phyloP scores from a whole-genome alignment of 2,329 filamentous ascomycete genomes.

The Aspergillus fructus region DNA sequence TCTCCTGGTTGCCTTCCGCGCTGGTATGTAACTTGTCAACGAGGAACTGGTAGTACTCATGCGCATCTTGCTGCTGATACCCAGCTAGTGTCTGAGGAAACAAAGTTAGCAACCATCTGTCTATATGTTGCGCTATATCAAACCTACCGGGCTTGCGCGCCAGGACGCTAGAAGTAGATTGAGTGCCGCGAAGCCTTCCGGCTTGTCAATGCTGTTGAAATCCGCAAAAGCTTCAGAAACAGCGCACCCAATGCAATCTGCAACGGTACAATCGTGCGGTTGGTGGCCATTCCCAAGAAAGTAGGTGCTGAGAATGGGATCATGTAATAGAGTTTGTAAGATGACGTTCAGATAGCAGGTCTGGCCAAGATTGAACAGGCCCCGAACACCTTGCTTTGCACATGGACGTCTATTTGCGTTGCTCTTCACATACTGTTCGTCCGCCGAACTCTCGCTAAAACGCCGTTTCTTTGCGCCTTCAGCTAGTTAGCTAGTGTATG shows the following conservation, averaged over 20 bases:
- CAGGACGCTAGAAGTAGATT: constrained; percentile 87
- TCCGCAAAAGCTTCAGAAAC: constrained; percentile 64
- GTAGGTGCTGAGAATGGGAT: constrained; percentile 85
- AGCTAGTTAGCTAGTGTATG: background rate
- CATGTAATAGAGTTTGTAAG: constrained; percentile 88
- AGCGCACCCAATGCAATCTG: constrained; percentile 60
- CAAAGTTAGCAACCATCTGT: background rate
- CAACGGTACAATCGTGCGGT: constrained; percentile 66
- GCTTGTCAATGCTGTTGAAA: constrained; percentile 62
- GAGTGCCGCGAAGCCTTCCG: constrained; percentile 85
- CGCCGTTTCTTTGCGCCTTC: constrained; percentile 36
- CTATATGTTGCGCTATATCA: constrained; percentile 29
- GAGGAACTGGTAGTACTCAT: constrained; percentile 95
- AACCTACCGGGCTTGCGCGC: constrained; percentile 70
- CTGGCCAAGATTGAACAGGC: constrained; percentile 96
- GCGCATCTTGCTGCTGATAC: constrained; percentile 93
- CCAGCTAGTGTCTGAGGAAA: constrained; percentile 67
- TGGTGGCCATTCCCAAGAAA: constrained; percentile 90
- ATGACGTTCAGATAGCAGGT: constrained; percentile 99
- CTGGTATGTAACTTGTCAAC: constrained; percentile 84
- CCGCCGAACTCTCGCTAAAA: constrained; percentile 52
- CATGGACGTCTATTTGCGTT: constrained; percentile 82
- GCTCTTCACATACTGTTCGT: constrained; percentile 71
- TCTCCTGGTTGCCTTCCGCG: constrained; percentile 70
- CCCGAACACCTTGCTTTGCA: constrained; percentile 80